Base-by-base conservation (phyloP, 345 rosid genomes). In the Boechera retrofracta region DNA sequence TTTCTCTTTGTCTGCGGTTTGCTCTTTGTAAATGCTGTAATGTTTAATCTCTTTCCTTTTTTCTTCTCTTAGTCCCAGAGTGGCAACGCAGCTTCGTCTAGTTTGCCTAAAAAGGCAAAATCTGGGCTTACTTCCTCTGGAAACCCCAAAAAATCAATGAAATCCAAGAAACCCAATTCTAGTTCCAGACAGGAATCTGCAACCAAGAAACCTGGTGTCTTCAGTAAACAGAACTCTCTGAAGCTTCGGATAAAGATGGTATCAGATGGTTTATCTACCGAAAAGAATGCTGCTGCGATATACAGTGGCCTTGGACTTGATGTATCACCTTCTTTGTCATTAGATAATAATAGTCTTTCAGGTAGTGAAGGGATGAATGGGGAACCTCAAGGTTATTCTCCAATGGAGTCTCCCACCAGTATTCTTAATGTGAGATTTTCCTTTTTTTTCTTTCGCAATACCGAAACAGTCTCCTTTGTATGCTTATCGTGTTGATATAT, bases 281-380 rank as follows among this genome's bases (percentile, higher is more conserved):
- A 73, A 82, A 91, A 88, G 67, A 95, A 86, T 85, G 93, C 88
- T 79, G 97, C 85, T 62, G 97, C 85, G 32, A 88, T 95, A 74
- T 89, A 92, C 80, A 87, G 93, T 83, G 97, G 94, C 59, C 96
- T 92, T 60, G 99, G 99, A 62, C 99, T 95, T 81, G 97, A 89
- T 75, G 81, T 72, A 60, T 92, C 98, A 8, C 99, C 98, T 60
- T 88, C 96, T 57, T 85, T 94, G 63, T 94, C 99, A 47, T 28
- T 84, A 79, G 97, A 91, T 78, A 67, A 87, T 44, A 88, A 86
- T 44, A 89, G 96, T 79, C 91, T 86, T 56, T 91, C 92, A 38
- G 98, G 88, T 84, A 89, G 89, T 79, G 94, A 90, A 44, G 94
- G 84, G 78, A 82, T 87, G 82, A 83, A 80, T 77, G 82, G 74